Conservation (phyloP, 2,329 filamentous ascomycete genomes). For the Biscogniauxia sp. region DNA sequence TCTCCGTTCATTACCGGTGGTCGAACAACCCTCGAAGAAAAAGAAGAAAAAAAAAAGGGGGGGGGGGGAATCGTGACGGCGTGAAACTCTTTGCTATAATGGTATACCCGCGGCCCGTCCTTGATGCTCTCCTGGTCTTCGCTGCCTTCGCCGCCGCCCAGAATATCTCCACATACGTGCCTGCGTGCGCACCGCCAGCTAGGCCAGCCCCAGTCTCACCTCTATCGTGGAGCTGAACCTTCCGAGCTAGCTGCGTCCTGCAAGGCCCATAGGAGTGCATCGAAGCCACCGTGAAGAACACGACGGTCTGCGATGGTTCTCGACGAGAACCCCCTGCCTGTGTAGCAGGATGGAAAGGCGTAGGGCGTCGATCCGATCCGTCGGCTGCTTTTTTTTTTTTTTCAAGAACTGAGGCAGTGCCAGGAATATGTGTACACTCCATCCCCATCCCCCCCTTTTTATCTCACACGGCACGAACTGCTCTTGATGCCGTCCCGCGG, state of each 20-base stretch:
- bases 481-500: not conserved
- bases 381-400: conserved; percentile 15
- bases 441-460: not conserved
- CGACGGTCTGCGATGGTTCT: conserved; percentile 14
- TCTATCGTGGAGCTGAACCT: not conserved
- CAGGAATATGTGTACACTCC: conserved; percentile 8
- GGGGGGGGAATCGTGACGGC: not conserved
- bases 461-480: not conserved
- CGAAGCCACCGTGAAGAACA: conserved; percentile 11
- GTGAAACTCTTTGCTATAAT: not conserved
- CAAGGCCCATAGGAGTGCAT: conserved; percentile 11
- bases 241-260: not conserved
- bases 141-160: conserved; percentile 7
- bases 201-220: not conserved
- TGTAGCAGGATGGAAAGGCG: conserved; percentile 14
- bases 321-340: conserved; percentile 21
- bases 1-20: not conserved
- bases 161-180: conserved; percentile 21
- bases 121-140: conserved; percentile 10
- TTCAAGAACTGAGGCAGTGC: conserved; percentile 5
- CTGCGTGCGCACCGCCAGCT: conserved; percentile 18
- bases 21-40: not conserved
- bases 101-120: conserved; percentile 4
- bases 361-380: conserved; percentile 12
- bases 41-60: no score